phyloP scores from a whole-genome alignment of 2,329 filamentous ascomycete species.

The Aspergillus aculeatinus region DNA sequence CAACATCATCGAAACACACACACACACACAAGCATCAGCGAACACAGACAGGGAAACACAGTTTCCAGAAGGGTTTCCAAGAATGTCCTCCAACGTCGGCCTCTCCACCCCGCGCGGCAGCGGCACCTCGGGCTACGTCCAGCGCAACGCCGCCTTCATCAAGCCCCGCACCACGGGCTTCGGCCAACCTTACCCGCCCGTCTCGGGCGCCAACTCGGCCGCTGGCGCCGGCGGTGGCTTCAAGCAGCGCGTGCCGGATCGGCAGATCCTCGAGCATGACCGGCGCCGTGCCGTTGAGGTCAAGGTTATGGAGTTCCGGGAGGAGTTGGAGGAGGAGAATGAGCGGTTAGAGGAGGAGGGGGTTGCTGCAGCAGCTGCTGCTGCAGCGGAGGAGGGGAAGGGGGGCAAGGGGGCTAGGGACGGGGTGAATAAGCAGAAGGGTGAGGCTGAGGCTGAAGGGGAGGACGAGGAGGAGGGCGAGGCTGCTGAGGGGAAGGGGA shows the following conservation, averaged over 20 bases:
- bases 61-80: too few relatives aligned
- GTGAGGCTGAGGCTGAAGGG: conserved; percentile 28
- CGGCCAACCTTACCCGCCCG: conserved; percentile 67
- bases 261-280: conserved; percentile 91
- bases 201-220: conserved; percentile 28
- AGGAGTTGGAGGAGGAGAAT: conserved; percentile 83
- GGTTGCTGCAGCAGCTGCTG: too few relatives aligned
- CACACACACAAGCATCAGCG: neutral
- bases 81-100: conserved; percentile 95
- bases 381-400: conserved; percentile 61
- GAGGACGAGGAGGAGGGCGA: conserved; percentile 70
- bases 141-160: conserved; percentile 89
- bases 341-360: conserved; percentile 54
- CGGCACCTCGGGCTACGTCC: conserved; percentile 95
- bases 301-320: conserved; percentile 85
- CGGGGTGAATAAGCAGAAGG: conserved; percentile 5
- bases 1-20: neutral
- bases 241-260: conserved; percentile 82
- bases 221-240: conserved; percentile 48
- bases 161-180: conserved; percentile 71
- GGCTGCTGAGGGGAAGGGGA: conserved; percentile 74
- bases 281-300: conserved; percentile 88
- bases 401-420: conserved; percentile 69
- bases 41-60: too few relatives aligned
- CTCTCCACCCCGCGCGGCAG: conserved; percentile 91